Percentiles rank a stretch among this genome's conserved stretches.
These are phyloP conservation scores for Penicillium paneum DNA, from an alignment of 2,329 filamentous ascomycete species.

Conservation along the genomic window DNA sequence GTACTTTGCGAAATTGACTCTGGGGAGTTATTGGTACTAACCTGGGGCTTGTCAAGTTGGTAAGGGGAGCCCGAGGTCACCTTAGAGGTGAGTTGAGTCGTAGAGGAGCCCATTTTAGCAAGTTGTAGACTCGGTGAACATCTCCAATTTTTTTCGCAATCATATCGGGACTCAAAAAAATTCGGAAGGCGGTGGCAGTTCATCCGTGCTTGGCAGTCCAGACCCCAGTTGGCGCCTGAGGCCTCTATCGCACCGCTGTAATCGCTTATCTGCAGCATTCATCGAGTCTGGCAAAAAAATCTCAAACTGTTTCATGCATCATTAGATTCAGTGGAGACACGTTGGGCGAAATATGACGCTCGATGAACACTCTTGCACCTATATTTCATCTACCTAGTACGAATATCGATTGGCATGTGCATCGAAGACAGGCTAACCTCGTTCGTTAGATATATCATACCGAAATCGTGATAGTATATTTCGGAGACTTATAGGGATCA, in stretches of 20 bases:
- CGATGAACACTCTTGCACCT: too few relatives aligned
- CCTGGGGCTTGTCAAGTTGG: slow-evolving; percentile 48
- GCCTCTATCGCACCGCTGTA: neutral
- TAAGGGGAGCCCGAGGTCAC: slow-evolving; percentile 45
- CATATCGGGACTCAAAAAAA: slow-evolving; percentile 35
- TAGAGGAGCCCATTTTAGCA: slow-evolving; percentile 41
- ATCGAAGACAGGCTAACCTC: neutral
- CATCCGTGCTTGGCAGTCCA: slow-evolving; percentile 28
- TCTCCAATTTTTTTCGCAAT: slow-evolving; percentile 30
- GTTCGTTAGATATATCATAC: neutral
- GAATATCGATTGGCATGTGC: neutral
- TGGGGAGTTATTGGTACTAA: slow-evolving; percentile 22
- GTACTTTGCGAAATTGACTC: slow-evolving; percentile 14
- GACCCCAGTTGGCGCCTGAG: slow-evolving; percentile 18
- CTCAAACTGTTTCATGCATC: neutral
- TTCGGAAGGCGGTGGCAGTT: slow-evolving; percentile 39
- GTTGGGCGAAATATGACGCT: too few relatives aligned
- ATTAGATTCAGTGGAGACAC: neutral
- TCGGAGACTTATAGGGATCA: neutral
- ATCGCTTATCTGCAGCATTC: neutral
- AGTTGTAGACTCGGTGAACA: slow-evolving; percentile 20
- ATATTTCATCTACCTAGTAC: neutral
- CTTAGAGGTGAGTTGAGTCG: slow-evolving; percentile 40
- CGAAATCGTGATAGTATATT: neutral
- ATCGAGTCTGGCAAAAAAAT: neutral